phyloP scores from a whole-genome alignment of 352 stramenopile genomes.

The Globisporangium middletonii region DNA sequence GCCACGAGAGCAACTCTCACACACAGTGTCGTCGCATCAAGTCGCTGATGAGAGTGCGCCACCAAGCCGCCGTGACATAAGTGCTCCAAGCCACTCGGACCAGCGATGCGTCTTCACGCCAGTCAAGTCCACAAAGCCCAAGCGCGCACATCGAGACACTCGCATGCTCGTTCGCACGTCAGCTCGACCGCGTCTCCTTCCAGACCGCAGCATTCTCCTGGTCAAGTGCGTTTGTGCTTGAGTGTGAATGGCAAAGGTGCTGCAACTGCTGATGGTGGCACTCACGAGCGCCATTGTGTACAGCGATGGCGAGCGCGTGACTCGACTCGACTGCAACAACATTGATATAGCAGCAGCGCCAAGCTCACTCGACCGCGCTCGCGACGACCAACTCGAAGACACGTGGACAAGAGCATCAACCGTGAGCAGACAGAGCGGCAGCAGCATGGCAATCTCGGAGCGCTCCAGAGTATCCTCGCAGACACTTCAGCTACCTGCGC shows the following conservation, averaged over 20 bases:
- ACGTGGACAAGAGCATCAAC: no score
- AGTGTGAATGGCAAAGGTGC: neutral
- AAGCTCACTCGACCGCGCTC: neutral
- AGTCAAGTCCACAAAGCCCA: constrained; percentile 36
- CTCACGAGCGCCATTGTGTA: neutral
- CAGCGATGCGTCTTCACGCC: constrained; percentile 50
- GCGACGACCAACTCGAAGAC: neutral
- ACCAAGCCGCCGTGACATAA: neutral
- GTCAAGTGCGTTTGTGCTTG: constrained; percentile 3
- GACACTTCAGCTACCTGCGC: no score
- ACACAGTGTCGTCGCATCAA: no score
- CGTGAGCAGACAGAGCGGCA: no score
- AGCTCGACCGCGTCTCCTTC: constrained; percentile 22
- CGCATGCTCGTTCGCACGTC: constrained; percentile 2
- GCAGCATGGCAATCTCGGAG: no score
- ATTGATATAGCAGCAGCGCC: neutral
- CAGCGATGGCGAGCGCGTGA: neutral
- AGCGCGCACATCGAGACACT: constrained; percentile 1
- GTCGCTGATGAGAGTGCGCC: neutral
- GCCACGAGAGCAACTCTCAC: neutral
- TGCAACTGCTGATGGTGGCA: neutral
- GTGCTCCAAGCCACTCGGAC: neutral
- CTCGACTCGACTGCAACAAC: neutral
- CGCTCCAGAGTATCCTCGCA: no score
- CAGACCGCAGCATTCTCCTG: constrained; percentile 10